Evolutionary conservation across 2,329 filamentous ascomycete species (phyloP), one percentile per base, ranked within the genome.

Genomic region (Aspergillus flavus): DNA sequence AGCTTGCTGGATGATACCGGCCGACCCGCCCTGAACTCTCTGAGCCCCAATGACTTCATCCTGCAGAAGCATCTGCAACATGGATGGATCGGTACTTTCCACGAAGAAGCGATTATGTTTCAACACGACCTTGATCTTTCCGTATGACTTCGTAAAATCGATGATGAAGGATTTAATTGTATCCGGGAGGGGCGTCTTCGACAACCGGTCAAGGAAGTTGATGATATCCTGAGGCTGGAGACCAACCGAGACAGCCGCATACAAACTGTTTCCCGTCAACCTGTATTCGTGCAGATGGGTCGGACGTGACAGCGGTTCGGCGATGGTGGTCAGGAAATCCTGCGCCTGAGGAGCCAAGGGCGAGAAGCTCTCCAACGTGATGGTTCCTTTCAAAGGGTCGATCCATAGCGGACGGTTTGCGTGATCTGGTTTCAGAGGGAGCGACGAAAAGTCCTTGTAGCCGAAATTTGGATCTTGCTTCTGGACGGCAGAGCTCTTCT

Each of bases 31-130:
- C n/a, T 55, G 91, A 4, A 96, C 86, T 61, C 94, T 87, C 59
- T 92, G 88, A 21, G 89, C 86, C 0, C 92, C 91, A 63, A 99
- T 96, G 58, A 92, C 86, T 16, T 88, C 85, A 76, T 98, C 94
- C 72, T 91, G 89, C 41, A 98, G 84, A n/a, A 98, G 84, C 72
- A 86, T 91, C 77, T 97, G 93, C 62, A 98, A 84, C 75, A 97
- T 91, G 12, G 89, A 85, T 14, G 93, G 90, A 76, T 98, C 94
- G 23, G 91, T 90, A 72, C 92, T 97, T 79, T 99, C 95, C 65
- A 98, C 89, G 71, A 91, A 97, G 78, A 96, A 97, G 68, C 92
- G 91, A 66, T 94, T 98, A 72, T 97, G 91, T 77, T 97, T 96
- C 66, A 98, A 79, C 52, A 98, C 95, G 59, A 98, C 87, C 77